Evolutionary conservation across 2,329 filamentous ascomycete species (phyloP).

Genomic region (Zymoseptoria ardabiliae): DNA sequence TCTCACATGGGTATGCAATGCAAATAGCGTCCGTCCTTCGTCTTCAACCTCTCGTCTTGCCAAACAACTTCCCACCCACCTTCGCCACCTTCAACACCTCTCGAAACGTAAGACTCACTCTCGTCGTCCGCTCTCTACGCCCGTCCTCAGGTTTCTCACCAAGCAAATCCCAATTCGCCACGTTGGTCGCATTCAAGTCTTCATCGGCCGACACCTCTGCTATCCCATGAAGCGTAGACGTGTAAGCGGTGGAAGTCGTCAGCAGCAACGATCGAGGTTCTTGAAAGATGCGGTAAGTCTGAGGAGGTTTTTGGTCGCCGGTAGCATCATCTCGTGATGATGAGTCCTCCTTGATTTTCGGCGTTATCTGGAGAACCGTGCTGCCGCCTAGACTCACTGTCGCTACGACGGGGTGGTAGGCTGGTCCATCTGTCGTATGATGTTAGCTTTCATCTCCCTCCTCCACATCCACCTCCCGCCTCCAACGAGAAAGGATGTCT

Average conservation of each 20-base stretch:
- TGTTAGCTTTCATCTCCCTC: neutral
- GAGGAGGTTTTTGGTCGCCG: slow-evolving; percentile 34
- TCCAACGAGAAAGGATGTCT: too few relatives aligned
- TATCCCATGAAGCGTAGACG: slow-evolving; percentile 67
- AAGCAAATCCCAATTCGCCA: slow-evolving; percentile 64
- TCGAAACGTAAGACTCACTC: slow-evolving; percentile 72
- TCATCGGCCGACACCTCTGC: slow-evolving; percentile 57
- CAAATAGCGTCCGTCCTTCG: neutral
- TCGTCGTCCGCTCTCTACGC: slow-evolving; percentile 49
- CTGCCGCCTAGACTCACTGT: slow-evolving; percentile 78
- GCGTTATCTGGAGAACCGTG: slow-evolving; percentile 69
- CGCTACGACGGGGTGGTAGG: slow-evolving; percentile 82
- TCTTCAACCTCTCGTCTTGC: slow-evolving; percentile 23
- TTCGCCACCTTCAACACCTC: slow-evolving; percentile 80
- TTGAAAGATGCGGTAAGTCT: slow-evolving; percentile 60
- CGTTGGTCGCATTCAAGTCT: slow-evolving; percentile 51
- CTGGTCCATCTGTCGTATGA: slow-evolving; percentile 57
- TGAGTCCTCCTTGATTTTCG: slow-evolving; percentile 27
- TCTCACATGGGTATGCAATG: too few relatives aligned
- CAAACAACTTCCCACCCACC: slow-evolving; percentile 60
- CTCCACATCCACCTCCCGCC: too few relatives aligned
- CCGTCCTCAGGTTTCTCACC: slow-evolving; percentile 42
- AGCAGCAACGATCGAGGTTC: slow-evolving; percentile 75
- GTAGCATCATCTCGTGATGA: slow-evolving; percentile 40
- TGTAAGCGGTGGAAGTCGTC: slow-evolving; percentile 62